phyloP scores from a whole-genome alignment of 345 rosid species.

The Hypericum perforatum region DNA sequence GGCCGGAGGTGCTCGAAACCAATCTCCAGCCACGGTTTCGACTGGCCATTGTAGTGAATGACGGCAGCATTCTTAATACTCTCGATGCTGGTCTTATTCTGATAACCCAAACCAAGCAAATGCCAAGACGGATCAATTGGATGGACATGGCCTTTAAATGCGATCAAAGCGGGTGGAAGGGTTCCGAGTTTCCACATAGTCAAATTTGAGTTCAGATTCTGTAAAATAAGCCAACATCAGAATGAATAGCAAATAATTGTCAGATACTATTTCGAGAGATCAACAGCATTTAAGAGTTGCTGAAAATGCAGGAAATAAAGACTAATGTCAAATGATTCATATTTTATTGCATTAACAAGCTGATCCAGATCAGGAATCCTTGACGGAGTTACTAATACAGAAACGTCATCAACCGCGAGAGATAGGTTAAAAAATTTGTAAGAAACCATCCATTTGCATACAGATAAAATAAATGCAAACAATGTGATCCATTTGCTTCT shows the following conservation, averaged over 20 bases:
- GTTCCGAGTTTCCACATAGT: constrained; percentile 79
- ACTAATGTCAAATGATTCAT: too few species aligned
- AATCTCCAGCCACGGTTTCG: constrained; percentile 91
- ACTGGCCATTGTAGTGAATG: constrained; percentile 88
- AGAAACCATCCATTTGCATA: too few species aligned
- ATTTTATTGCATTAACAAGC: too few species aligned
- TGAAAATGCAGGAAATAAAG: too few species aligned
- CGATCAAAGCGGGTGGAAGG: constrained; percentile 66
- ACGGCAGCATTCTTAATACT: constrained; percentile 53
- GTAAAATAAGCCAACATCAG: constrained; percentile 12
- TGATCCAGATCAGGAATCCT: too few species aligned
- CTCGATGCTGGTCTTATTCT: constrained; percentile 22
- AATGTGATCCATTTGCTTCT: too few species aligned
- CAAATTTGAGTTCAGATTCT: constrained; percentile 62
- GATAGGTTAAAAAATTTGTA: too few species aligned
- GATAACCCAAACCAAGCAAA: constrained; percentile 65
- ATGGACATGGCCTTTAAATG: constrained; percentile 62
- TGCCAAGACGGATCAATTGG: constrained; percentile 80
- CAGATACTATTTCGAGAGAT: too few species aligned
- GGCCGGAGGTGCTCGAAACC: constrained; percentile 52
- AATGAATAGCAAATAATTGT: not conserved
- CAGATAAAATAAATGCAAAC: too few species aligned
- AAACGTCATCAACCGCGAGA: too few species aligned
- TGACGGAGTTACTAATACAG: too few species aligned
- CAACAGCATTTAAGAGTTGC: too few species aligned